Base-by-base conservation (phyloP, 306 rosid species). In the Citrullus colocynthis region DNA sequence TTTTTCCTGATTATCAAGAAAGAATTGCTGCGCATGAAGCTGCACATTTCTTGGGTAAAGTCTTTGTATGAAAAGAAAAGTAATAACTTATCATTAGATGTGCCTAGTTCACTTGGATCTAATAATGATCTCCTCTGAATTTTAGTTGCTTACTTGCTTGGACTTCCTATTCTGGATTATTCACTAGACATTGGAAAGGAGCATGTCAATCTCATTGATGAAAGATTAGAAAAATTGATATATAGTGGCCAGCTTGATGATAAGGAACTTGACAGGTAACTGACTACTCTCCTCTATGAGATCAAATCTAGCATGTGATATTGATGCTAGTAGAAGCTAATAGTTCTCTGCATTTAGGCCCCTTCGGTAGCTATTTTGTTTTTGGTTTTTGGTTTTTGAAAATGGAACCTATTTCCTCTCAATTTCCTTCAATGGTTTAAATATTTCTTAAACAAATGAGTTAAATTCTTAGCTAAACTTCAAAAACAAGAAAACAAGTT, bases 1-100 rank as follows among this genome's bases (percentile, higher is more conserved):
- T 92, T 82, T 92, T 95, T 80, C 97, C 97, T 48, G 96, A 95
- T 85, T 95, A 95, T 80, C 97, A 90, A 76, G 96, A 95, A 76
- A 89, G 98, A 85, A 92, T 89, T 79, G 87, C 97, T 61, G 86
- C 96, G 69, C 97, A 92, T 82, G 98, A 92, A 90, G 98, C 97
- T 76, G 98, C 98, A 17, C 97, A 92, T 85, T 92, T 95, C 85
- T 74, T 92, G 83, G 91, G 97, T 92, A 88, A 64, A 14, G 51
- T 55, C 59, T 74, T 48, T n/a, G 73, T 18, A 52, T 34, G 70
- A 63, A 32, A 30, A 9, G 63, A 73, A 3, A 51, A 48, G 45
- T 32, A 34, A 36, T 75, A 36, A n/a, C 21, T 18, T 6, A 6
- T 55, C 12, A 18, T 34, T 28, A 48, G 28, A 13, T 10, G 30